Evolutionary conservation across 352 stramenopile genomes (phyloP).

Genomic region (Phytophthora hibernalis): DNA sequence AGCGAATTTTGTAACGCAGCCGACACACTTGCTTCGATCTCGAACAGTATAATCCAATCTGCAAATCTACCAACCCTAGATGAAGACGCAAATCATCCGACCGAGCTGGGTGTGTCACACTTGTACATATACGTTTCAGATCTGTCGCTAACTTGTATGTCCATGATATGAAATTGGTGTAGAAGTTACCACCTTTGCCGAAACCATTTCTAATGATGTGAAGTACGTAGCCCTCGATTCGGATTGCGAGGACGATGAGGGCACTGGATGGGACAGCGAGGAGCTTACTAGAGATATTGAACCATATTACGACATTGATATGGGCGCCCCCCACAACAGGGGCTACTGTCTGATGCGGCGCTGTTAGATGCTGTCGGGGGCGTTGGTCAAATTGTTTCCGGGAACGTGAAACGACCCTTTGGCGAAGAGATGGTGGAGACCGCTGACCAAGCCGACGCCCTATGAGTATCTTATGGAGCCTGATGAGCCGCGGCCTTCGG

Average conservation of each 20-base stretch:
- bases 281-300: neutral
- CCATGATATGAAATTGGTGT: too few relatives aligned
- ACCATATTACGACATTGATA: neutral
- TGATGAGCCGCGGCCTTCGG: neutral
- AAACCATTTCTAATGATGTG: neutral
- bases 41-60: too few relatives aligned
- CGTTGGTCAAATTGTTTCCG: neutral
- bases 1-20: too few relatives aligned
- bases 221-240: neutral
- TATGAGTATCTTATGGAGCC: conserved; percentile 5
- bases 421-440: neutral
- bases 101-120: too few relatives aligned
- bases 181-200: too few relatives aligned
- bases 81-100: too few relatives aligned
- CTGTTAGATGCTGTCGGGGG: neutral
- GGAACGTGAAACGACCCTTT: neutral
- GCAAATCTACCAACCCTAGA: too few relatives aligned
- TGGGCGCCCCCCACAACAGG: neutral
- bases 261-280: neutral
- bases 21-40: too few relatives aligned
- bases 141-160: too few relatives aligned
- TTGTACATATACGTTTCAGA: too few relatives aligned
- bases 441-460: neutral
- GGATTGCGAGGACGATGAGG: neutral
- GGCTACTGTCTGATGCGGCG: neutral